These are phyloP conservation scores for Geotrichum macrosporum DNA, from an alignment of 1,139 yeast genomes.

Conservation along the genomic window DNA sequence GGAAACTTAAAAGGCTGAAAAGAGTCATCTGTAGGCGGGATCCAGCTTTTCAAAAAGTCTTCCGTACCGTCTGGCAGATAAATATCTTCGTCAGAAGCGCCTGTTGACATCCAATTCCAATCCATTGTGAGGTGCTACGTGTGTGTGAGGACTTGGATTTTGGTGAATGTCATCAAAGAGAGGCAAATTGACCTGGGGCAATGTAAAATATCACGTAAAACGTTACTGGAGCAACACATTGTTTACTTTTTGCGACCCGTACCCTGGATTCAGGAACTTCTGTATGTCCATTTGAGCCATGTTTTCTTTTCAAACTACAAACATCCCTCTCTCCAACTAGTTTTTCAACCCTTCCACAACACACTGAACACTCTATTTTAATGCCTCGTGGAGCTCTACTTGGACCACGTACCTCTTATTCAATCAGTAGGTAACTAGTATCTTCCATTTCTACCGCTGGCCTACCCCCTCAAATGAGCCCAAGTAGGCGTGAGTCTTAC, in stretches of 20 bases:
- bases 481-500: constrained; percentile 29
- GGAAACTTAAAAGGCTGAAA: constrained; percentile 3
- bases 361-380: neutral
- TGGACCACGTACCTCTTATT: neutral
- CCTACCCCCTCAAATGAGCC: neutral
- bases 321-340: too few species aligned
- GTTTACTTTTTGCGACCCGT: constrained; percentile 7
- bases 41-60: constrained; percentile 13
- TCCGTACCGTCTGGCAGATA: constrained; percentile 8
- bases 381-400: neutral
- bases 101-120: constrained; percentile 1
- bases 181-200: too few species aligned
- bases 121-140: too few species aligned
- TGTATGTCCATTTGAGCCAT: too few species aligned
- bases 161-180: too few species aligned
- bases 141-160: too few species aligned
- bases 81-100: constrained; percentile 9
- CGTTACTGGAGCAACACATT: constrained; percentile 10
- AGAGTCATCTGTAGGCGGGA: neutral
- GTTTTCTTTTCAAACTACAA: too few species aligned
- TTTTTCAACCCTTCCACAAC: neutral
- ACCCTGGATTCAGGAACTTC: too few species aligned
- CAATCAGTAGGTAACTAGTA: neutral
- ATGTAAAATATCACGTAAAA: constrained; percentile 1
- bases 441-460: neutral